Evolutionary conservation across 2,329 filamentous ascomycete species (phyloP), one percentile per base, ranked within the genome.

Genomic region (Aspergillus carbonarius): DNA sequence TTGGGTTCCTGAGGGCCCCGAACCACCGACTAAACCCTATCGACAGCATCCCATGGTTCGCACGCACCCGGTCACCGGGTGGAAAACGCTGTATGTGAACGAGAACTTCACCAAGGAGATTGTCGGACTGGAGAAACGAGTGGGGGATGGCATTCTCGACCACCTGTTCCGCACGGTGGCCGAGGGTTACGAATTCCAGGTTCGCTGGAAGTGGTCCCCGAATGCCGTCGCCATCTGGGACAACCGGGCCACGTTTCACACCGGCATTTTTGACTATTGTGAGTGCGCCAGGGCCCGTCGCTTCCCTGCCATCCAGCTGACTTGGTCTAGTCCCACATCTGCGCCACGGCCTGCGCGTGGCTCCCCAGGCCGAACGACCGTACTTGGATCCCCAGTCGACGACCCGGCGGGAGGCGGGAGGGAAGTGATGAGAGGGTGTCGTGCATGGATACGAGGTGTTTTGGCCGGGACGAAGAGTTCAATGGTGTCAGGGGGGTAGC

Each of bases 1-100:
- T 9, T 9, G 7, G 30, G 9, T 32, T 32, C 30, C 30, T 32
- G 30, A 3, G 1, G 30, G 2, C 30, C 7, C 9, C 30, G 9
- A 32, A 7, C 9, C 6, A 32, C 30, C 9, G 30, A 32, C 30
- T 10, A n/a, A n/a, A n/a, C 8, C 1, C 30, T 9, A 9, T 10
- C 3, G 9, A 10, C 9, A 32, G 8, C 72, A 74, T 57, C 72
- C 72, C 10, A 60, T 73, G 13, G 69, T 75, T 17, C 63, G 71
- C 4, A 69, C 68, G 3, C 72, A 75, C 63, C 73, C 72, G 1
- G 62, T 62, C 2, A 76, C 73, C 0, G 71, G 71, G 0, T 57
- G 68, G 40, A 74, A 74, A 51, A 67, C 71, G 1, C 63, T 76
- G 2, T 75, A 69, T 42, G 70, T 76, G 35, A 75, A 75, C 52